Evolutionary conservation across 2,329 filamentous ascomycete species (phyloP), one percentile per base, ranked within the genome.

Genomic region (Thielaviopsis cerberus): DNA sequence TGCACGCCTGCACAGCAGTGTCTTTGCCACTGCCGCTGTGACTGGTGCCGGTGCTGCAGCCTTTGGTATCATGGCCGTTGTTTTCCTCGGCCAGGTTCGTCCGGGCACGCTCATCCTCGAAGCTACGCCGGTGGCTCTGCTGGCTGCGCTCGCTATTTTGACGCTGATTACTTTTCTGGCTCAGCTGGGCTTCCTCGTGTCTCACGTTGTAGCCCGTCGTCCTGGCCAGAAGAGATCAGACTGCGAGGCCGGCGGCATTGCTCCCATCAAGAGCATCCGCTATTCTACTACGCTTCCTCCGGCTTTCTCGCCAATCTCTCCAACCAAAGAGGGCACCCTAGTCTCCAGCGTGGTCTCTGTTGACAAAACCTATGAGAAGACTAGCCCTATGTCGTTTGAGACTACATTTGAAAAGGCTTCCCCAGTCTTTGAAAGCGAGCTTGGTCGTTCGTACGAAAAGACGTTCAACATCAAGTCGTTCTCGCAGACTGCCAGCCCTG

Each of bases 251-350:
- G 25, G 52, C 1, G 27, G 37, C 23, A 53, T 57, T 30, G 20
- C 58, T 11, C 57, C 55, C 48, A 58, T 61, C 48, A 61, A 61
- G 48, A 58, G 27, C 17, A 57, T 61, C 37, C 59, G 59, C 55
- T 61, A 61, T 24, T 57, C 54, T 22, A 53, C 59, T 22, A 61
- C 59, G 23, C 34, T 61, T n/a, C 59, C 59, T 25, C 30, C 53
- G 13, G 25, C 55, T 23, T 51, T 41, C 26, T 61, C 59, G 1
- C 55, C 59, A 3, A 15, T 55, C 4, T 41, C 52, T 17, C 51
- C 53, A 15, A 58, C 59, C 34, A 51, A 53, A 11, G 30, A 34
- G 15, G 26, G 27, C n/a, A 55, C 57, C 5, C 41, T 59, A 17
- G 52, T 34, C 30, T 59, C 48, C 23, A 34, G 37, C 10, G 53